These are phyloP conservation scores for Draba incana DNA, from an alignment of 345 rosid genomes.

Conservation along the genomic window DNA sequence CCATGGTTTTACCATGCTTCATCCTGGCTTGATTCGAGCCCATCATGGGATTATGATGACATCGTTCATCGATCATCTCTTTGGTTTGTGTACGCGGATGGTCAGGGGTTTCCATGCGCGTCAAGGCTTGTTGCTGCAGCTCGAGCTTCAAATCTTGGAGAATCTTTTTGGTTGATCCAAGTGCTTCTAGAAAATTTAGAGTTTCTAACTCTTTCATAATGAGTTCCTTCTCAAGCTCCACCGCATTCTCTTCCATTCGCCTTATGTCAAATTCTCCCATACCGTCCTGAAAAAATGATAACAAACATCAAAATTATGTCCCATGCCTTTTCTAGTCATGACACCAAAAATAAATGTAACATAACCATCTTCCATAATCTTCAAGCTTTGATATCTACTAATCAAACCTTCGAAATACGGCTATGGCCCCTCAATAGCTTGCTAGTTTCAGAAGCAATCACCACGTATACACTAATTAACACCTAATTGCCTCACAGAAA, in stretches of 20 bases:
- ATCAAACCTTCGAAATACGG: neutral
- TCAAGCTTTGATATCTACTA: neutral
- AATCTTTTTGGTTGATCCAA: slow-evolving; percentile 74
- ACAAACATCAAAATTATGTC: slow-evolving; percentile 1
- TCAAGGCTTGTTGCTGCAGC: slow-evolving; percentile 68
- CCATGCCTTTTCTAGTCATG: neutral
- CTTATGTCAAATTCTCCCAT: slow-evolving; percentile 68
- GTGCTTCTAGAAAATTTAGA: slow-evolving; percentile 88
- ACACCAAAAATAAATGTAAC: too few relatives aligned
- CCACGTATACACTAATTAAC: neutral
- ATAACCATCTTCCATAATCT: neutral
- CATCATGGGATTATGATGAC: slow-evolving; percentile 33
- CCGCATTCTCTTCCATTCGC: slow-evolving; percentile 78
- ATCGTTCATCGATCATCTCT: slow-evolving; percentile 57
- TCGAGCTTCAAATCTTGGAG: slow-evolving; percentile 79
- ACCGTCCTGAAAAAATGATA: slow-evolving; percentile 41
- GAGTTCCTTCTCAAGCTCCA: slow-evolving; percentile 84
- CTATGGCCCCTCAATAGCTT: too few relatives aligned
- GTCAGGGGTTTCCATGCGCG: slow-evolving; percentile 47
- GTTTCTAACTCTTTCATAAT: slow-evolving; percentile 93
- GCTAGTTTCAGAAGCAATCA: too few relatives aligned
- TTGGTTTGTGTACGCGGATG: slow-evolving; percentile 46
- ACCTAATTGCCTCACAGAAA: neutral
- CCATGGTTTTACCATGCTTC: slow-evolving; percentile 82
- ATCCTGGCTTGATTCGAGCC: slow-evolving; percentile 76